Evolutionary conservation across 352 stramenopile genomes (phyloP).

Genomic region (Globisporangium paroecandrum): DNA sequence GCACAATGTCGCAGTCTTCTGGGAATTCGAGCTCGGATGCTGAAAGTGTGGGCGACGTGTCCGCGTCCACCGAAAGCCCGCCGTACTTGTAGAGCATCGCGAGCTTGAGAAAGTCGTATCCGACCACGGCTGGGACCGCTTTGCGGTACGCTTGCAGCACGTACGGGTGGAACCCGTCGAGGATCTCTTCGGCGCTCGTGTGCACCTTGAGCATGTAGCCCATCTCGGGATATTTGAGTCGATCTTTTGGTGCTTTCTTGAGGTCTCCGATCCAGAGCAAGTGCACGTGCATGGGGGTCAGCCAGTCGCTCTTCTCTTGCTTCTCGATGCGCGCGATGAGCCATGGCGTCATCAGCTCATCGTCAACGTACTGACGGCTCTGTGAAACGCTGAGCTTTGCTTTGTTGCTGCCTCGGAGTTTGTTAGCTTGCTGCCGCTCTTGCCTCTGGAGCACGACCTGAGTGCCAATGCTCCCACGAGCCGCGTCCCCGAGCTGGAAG

Average conservation of each 20-base stretch:
- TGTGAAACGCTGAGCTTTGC: background rate
- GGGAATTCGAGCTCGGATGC: slow-evolving; percentile 6
- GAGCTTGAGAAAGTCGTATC: slow-evolving; percentile 16
- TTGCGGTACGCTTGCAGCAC: slow-evolving; percentile 6
- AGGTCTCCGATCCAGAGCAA: slow-evolving; percentile 21
- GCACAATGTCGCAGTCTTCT: slow-evolving; percentile 8
- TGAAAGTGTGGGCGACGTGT: slow-evolving; percentile 5
- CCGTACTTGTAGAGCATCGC: slow-evolving; percentile 3
- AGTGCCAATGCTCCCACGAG: background rate
- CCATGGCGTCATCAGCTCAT: slow-evolving; percentile 8
- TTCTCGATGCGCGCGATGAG: slow-evolving; percentile 9
- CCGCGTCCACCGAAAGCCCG: background rate
- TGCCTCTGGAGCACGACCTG: background rate
- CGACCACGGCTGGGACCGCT: slow-evolving; percentile 1
- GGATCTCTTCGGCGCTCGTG: slow-evolving; percentile 12
- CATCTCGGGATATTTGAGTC: slow-evolving; percentile 1
- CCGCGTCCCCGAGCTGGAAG: background rate
- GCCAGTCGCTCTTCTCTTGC: background rate
- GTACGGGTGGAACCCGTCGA: slow-evolving; percentile 17
- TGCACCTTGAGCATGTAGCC: slow-evolving; percentile 16
- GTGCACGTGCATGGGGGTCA: slow-evolving; percentile 13
- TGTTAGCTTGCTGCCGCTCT: background rate
- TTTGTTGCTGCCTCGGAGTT: background rate
- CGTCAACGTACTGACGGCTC: background rate
- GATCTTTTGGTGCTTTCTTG: background rate